Evolutionary conservation across 495 filamentous ascomycete genomes (phyloP).

Genomic region (Niebla homalea): DNA sequence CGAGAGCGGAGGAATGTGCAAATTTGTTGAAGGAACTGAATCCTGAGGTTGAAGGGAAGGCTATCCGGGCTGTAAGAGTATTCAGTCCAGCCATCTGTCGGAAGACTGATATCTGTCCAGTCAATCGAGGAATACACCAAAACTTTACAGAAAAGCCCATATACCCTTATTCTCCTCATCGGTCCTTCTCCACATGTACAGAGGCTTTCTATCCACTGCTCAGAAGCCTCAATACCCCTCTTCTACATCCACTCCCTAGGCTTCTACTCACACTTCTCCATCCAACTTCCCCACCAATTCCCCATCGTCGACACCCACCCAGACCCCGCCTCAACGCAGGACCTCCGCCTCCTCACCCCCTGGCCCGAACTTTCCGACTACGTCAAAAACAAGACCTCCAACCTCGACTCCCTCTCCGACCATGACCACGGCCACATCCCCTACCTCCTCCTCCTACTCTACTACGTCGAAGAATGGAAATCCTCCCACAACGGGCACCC

Average conservation of each 20-base stretch:
- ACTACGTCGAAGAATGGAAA: conserved; percentile 82
- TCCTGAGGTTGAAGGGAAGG: conserved; percentile 76
- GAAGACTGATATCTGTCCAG: conserved; percentile 20
- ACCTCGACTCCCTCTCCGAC: conserved; percentile 58
- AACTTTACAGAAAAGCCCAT: conserved; percentile 36
- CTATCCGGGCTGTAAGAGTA: conserved; percentile 35
- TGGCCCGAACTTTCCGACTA: conserved; percentile 72
- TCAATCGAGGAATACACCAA: conserved; percentile 26
- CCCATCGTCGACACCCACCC: conserved; percentile 97
- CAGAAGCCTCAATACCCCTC: conserved; percentile 50
- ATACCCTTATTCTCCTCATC: conserved; percentile 64
- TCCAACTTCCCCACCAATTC: conserved; percentile 61
- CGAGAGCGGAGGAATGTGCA: conserved; percentile 66
- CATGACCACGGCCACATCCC: conserved; percentile 90
- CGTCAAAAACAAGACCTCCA: conserved; percentile 44
- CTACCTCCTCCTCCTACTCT: conserved; percentile 69
- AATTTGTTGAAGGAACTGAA: conserved; percentile 77
- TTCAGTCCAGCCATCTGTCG: not conserved
- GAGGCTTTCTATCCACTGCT: conserved; percentile 11
- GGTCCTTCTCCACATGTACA: conserved; percentile 47
- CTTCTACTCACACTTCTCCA: conserved; percentile 73
- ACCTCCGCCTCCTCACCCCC: conserved; percentile 72
- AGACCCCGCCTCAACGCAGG: conserved; percentile 69
- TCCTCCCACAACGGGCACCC: conserved; percentile 49
- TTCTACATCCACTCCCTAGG: conserved; percentile 78